Percentiles rank a stretch among this genome's conserved stretches.
phyloP scores from a whole-genome alignment of 1,139 yeast genomes.

The Zygosaccharomyces sapae region DNA sequence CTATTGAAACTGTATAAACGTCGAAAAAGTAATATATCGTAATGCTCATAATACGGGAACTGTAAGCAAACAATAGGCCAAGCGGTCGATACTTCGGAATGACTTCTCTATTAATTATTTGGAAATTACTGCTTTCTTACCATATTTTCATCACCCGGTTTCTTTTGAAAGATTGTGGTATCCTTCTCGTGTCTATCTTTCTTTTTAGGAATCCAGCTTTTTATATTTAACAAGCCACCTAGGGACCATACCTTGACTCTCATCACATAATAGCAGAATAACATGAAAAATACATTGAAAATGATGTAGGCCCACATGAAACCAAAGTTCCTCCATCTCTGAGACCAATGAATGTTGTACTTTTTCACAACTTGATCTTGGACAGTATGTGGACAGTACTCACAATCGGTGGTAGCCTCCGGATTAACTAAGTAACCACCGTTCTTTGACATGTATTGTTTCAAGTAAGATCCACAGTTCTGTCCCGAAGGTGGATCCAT shows the following conservation, averaged over 20 bases:
- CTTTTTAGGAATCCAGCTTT: conserved; percentile 37
- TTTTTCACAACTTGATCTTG: conserved; percentile 44
- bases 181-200: conserved; percentile 44
- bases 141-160: conserved; percentile 38
- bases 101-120: no score
- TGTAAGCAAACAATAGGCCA: no score
- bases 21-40: background rate
- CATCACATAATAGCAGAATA: conserved; percentile 38
- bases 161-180: conserved; percentile 38
- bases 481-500: conserved; percentile 51
- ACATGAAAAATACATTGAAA: conserved; percentile 46
- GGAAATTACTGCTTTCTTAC: conserved; percentile 23
- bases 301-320: conserved; percentile 48
- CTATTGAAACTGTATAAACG: conserved; percentile 1
- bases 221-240: conserved; percentile 31
- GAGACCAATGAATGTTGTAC: conserved; percentile 40
- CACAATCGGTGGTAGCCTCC: conserved; percentile 42
- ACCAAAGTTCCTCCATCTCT: conserved; percentile 61
- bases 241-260: conserved; percentile 37
- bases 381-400: conserved; percentile 45
- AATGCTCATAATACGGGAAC: no score
- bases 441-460: conserved; percentile 36
- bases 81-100: no score
- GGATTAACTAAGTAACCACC: conserved; percentile 47
- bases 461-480: conserved; percentile 45